Evolutionary conservation across 257 asterid genomes (phyloP).

Genomic region (Misopates orontium): DNA sequence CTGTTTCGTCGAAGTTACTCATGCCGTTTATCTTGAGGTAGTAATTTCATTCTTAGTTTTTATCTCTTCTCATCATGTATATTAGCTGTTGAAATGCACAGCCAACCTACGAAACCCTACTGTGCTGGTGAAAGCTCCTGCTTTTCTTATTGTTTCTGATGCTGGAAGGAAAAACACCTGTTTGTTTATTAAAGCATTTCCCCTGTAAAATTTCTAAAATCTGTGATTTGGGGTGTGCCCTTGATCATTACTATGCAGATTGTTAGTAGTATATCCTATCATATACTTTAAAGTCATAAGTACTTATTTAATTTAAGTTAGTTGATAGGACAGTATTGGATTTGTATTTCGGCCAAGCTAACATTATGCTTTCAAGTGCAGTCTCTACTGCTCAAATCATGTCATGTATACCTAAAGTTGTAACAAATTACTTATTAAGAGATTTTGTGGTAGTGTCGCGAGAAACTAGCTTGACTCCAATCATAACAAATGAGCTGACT

Average conservation of each 20-base stretch:
- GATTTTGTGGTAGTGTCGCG: too few species aligned
- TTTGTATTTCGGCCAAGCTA: background rate
- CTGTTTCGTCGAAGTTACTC: conserved; percentile 53
- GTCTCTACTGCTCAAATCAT: background rate
- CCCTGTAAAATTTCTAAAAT: background rate
- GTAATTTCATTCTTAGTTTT: conserved; percentile 17
- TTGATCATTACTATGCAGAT: background rate
- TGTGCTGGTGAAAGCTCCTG: background rate
- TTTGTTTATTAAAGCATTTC: background rate
- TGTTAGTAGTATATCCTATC: background rate
- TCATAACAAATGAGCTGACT: background rate
- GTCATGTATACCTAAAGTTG: too few species aligned
- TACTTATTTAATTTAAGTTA: too few species aligned
- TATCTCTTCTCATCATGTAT: background rate
- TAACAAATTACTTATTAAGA: too few species aligned
- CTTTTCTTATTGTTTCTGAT: background rate
- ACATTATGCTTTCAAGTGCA: background rate
- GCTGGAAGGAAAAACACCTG: conserved; percentile 1
- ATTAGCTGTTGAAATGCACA: conserved; percentile 1
- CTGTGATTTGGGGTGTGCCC: background rate
- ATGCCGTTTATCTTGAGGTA: conserved; percentile 76
- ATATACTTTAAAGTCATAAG: background rate
- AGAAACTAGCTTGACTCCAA: background rate
- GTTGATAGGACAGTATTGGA: background rate
- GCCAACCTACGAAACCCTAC: background rate